Evolutionary conservation across 1,284 basidiomycete genomes (phyloP).

Genomic region (Vanrija sp.): DNA sequence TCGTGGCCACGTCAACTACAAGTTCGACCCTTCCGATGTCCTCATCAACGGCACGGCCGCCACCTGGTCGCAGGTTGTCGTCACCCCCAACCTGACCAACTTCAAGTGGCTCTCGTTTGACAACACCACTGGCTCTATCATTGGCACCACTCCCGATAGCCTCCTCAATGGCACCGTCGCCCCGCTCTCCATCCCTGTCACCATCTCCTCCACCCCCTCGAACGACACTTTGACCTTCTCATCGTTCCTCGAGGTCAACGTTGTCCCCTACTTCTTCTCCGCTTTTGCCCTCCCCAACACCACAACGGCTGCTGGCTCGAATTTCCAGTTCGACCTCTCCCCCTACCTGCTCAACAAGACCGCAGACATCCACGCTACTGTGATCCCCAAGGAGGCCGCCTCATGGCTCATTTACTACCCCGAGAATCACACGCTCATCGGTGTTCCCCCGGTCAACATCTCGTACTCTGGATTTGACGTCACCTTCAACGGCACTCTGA

Average conservation of each 20-base stretch:
- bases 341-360: constrained; percentile 35
- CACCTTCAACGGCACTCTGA: constrained; percentile 26
- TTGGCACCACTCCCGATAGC: constrained; percentile 47
- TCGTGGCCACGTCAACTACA: constrained; percentile 26
- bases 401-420: constrained; percentile 48
- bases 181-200: constrained; percentile 42
- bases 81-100: constrained; percentile 35
- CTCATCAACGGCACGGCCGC: constrained; percentile 33
- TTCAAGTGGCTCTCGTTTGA: constrained; percentile 50
- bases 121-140: constrained; percentile 33
- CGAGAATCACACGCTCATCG: constrained; percentile 41
- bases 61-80: constrained; percentile 27
- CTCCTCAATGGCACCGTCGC: constrained; percentile 48
- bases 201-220: constrained; percentile 34
- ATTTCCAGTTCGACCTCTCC: constrained; percentile 33
- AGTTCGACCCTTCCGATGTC: constrained; percentile 30
- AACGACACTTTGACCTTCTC: constrained; percentile 32
- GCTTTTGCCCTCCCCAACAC: constrained; percentile 42
- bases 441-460: constrained; percentile 31
- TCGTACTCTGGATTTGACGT: constrained; percentile 37
- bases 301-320: constrained; percentile 36
- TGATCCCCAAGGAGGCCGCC: constrained; percentile 38
- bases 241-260: constrained; percentile 42
- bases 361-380: constrained; percentile 31
- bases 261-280: constrained; percentile 51